Base-by-base conservation (phyloP, 208 protist genomes). In the Acanthamoeba sp. region DNA sequence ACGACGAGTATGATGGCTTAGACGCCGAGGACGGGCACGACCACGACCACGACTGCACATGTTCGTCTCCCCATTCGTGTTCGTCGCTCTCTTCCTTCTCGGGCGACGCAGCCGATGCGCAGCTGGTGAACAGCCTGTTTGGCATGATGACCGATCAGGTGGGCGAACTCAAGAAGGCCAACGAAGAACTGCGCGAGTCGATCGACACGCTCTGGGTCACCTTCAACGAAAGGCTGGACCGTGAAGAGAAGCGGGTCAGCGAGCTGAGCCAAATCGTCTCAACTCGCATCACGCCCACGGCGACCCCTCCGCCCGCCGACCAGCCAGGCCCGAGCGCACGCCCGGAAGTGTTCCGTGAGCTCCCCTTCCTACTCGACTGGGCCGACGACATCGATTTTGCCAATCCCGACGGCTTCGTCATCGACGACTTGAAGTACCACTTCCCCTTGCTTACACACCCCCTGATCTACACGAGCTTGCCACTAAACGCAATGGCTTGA, bases 131-230 rank as follows among this genome's bases (percentile, higher is more conserved):
- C 34, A 45, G 69, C 38, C 69, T 78, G 34, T 78, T 78, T 27
- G 69, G 69, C 32, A 38, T 78, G 69, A 24, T 78, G 36, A 45
- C 69, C 34, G 69, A 78, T 32, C 69, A 78, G 34, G 38, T 78
- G 34, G 38, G 69, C 38, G 69, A 78, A 18, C 69, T 78, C 69
- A 78, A 78, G 69, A 78, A 78, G 69, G 69, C 69, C 69, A 78
- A 78, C 38, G 34, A 78, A 36, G 69, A 45, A 12, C 34, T 78
- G 69, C 69, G 69, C 34, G 34, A 78, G 2, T 78, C 69, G 69
- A 38, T 78, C 69, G 69, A 78, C 69, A 36, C 69, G 5, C 34
- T 78, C 69, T 78, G 69, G 69, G 36, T 9, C 18, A 45, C 34
- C 69, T 45, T 78, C 2, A 78, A n/a, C 69, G 69, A 78, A 36